phyloP scores from a whole-genome alignment of 1,284 basidiomycete genomes.

The Vanrija sp. region DNA sequence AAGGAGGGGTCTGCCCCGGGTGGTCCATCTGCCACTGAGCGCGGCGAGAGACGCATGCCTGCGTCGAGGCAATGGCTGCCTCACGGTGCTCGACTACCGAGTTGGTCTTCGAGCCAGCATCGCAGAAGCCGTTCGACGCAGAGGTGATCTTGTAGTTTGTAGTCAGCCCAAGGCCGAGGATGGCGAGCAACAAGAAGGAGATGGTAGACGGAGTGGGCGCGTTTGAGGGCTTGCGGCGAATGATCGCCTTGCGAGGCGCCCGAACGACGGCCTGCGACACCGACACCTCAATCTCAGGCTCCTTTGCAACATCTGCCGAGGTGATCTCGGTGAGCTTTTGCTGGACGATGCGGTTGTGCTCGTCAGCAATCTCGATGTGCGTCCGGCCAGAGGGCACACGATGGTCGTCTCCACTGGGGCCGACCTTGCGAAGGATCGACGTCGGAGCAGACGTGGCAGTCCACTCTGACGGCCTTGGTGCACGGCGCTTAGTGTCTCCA shows the following conservation, averaged over 20 bases:
- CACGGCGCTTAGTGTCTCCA: slow-evolving; percentile 12
- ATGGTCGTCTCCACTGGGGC: slow-evolving; percentile 35
- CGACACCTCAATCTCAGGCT: background rate
- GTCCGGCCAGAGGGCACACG: slow-evolving; percentile 25
- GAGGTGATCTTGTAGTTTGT: slow-evolving; percentile 56
- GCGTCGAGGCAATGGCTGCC: slow-evolving; percentile 51
- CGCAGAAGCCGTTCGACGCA: slow-evolving; percentile 74
- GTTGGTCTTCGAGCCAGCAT: slow-evolving; percentile 64
- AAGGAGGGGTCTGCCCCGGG: slow-evolving; percentile 3
- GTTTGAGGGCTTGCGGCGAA: slow-evolving; percentile 3
- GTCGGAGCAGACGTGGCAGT: slow-evolving; percentile 14
- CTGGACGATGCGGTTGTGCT: slow-evolving; percentile 32
- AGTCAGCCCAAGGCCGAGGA: slow-evolving; percentile 52
- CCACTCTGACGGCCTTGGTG: slow-evolving; percentile 15
- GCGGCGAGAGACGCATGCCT: slow-evolving; percentile 56
- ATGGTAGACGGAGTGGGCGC: slow-evolving; percentile 38
- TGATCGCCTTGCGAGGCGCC: slow-evolving; percentile 9
- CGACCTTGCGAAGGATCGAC: slow-evolving; percentile 29
- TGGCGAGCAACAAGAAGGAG: slow-evolving; percentile 49
- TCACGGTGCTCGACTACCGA: slow-evolving; percentile 50
- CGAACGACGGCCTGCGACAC: background rate
- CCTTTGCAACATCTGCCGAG: slow-evolving; percentile 4
- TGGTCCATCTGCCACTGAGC: slow-evolving; percentile 26
- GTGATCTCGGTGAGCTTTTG: slow-evolving; percentile 28
- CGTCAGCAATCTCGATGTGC: slow-evolving; percentile 24